Conservation (phyloP, 257 asterid genomes). For the Mitragyna speciosa region DNA sequence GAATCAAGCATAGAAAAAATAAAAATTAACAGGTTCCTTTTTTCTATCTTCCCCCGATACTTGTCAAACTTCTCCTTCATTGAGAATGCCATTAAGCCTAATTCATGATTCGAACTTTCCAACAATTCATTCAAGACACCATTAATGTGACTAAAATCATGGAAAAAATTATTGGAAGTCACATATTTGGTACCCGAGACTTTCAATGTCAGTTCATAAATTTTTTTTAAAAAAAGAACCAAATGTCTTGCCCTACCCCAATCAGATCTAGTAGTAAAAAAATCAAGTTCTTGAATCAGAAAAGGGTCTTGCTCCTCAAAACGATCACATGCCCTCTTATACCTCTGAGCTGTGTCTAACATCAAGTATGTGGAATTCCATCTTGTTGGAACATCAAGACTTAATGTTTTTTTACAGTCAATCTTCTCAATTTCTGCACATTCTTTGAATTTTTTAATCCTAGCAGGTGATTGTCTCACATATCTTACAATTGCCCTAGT, state of each 20-base stretch:
- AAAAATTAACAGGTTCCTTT: neutral
- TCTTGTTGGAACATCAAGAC: neutral
- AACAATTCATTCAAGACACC: neutral
- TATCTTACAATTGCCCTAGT: no score
- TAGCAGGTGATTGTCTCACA: no score
- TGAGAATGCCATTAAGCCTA: neutral
- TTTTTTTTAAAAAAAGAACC: neutral
- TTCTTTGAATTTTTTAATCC: no score
- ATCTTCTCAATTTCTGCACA: no score
- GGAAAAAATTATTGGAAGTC: neutral
- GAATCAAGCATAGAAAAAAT: neutral
- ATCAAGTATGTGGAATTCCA: conserved; percentile 2
- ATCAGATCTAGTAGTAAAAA: neutral
- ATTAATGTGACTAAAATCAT: no score
- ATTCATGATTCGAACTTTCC: neutral
- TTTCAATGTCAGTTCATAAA: neutral
- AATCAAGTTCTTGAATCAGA: neutral
- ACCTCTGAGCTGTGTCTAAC: no score
- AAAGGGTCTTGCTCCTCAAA: neutral
- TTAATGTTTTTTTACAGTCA: neutral
- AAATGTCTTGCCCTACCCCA: neutral
- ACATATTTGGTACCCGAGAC: neutral
- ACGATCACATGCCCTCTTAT: no score
- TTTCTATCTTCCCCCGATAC: conserved; percentile 1
- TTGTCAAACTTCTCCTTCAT: conserved; percentile 6